phyloP scores from a whole-genome alignment of 257 asterid genomes.

The Fraxinus excelsior region DNA sequence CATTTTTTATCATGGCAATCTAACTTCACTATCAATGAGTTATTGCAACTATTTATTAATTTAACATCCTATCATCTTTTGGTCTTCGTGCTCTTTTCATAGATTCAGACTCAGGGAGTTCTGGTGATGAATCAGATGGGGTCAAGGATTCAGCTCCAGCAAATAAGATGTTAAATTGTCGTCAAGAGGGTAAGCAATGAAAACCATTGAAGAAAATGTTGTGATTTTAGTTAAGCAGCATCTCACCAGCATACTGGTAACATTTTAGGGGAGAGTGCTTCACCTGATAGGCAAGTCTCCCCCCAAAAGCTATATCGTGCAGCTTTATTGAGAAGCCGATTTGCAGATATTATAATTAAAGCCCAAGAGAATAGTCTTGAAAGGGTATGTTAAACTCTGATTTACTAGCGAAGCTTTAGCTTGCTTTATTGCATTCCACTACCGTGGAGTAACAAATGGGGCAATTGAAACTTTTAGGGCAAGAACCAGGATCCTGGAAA shows the following conservation, averaged over 20 bases:
- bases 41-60: no score
- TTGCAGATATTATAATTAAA: conserved; percentile 71
- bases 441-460: background rate
- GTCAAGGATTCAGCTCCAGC: conserved; percentile 42
- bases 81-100: conserved; percentile 17
- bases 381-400: conserved; percentile 33
- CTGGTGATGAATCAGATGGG: conserved; percentile 44
- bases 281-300: conserved; percentile 71
- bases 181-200: conserved; percentile 70
- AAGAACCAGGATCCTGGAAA: conserved; percentile 59
- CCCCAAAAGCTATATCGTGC: conserved; percentile 84
- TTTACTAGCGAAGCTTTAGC: conserved; percentile 16
- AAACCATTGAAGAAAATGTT: conserved; percentile 48
- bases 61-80: background rate
- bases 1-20: no score
- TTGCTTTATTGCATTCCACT: conserved; percentile 12
- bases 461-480: conserved; percentile 39
- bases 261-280: conserved; percentile 71
- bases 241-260: conserved; percentile 58
- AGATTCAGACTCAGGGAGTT: conserved; percentile 61
- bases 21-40: no score
- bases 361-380: conserved; percentile 70
- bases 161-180: conserved; percentile 29
- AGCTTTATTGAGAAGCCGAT: conserved; percentile 71
- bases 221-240: conserved; percentile 51